These are phyloP conservation scores for Arthrocladium fulminans DNA, from an alignment of 2,329 filamentous ascomycete genomes.

Conservation along the genomic window DNA sequence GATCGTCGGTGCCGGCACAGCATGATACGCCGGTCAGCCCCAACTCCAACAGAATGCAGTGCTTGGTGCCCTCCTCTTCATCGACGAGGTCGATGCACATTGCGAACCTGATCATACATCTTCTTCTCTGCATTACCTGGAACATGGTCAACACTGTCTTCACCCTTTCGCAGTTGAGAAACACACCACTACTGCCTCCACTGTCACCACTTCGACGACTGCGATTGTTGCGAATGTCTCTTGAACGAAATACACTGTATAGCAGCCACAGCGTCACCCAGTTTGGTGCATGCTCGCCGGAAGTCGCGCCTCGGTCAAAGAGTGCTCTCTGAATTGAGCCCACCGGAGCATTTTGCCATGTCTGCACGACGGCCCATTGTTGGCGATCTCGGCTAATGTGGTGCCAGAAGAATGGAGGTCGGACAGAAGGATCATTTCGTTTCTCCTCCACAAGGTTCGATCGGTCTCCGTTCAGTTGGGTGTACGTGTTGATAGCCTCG, in stretches of 20 bases:
- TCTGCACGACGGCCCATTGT: slow-evolving; percentile 35
- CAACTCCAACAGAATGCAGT: not conserved
- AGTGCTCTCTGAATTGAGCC: slow-evolving; percentile 29
- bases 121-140: slow-evolving; percentile 23
- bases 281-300: slow-evolving; percentile 38
- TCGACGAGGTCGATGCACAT: slow-evolving; percentile 21
- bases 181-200: slow-evolving; percentile 17
- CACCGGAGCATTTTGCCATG: slow-evolving; percentile 32
- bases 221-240: slow-evolving; percentile 39
- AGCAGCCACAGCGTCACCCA: slow-evolving; percentile 40
- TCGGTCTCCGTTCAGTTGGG: slow-evolving; percentile 33
- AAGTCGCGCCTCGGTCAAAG: slow-evolving; percentile 34
- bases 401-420: slow-evolving; percentile 40
- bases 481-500: slow-evolving; percentile 37
- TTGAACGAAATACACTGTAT: slow-evolving; percentile 40
- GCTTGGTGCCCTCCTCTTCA: not conserved
- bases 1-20: not conserved
- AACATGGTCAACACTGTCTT: slow-evolving; percentile 14
- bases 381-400: slow-evolving; percentile 37
- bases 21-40: not conserved
- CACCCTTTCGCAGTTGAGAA: not conserved
- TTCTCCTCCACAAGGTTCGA: slow-evolving; percentile 34
- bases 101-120: slow-evolving; percentile 36
- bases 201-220: slow-evolving; percentile 33
- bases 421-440: slow-evolving; percentile 29